These are phyloP conservation scores for Fusarium redolens DNA, from an alignment of 2,329 filamentous ascomycete genomes.

Conservation along the genomic window DNA sequence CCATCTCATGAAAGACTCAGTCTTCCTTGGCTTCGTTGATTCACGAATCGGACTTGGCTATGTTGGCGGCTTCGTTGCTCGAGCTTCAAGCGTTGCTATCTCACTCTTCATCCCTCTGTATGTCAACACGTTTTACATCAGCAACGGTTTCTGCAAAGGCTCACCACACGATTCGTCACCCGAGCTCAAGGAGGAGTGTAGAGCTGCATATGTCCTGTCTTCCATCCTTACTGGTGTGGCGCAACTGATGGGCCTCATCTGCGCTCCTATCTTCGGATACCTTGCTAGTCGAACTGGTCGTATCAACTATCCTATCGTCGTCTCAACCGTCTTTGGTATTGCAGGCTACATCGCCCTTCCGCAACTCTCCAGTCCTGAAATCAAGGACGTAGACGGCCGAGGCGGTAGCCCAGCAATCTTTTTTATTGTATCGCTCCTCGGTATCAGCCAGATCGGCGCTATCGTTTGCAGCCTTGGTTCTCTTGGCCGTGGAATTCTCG, in stretches of 20 bases:
- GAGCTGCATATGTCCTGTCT: constrained; percentile 87
- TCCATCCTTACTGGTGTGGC: constrained; percentile 89
- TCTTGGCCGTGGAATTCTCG: constrained; percentile 82
- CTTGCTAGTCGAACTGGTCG: constrained; percentile 75
- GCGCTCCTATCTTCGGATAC: constrained; percentile 88
- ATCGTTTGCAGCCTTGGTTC: constrained; percentile 96
- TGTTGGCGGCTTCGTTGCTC: constrained; percentile 91
- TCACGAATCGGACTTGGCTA: constrained; percentile 87
- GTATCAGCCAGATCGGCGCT: constrained; percentile 93
- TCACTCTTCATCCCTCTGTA: constrained; percentile 94
- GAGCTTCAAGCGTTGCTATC: constrained; percentile 94
- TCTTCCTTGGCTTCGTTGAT: constrained; percentile 79
- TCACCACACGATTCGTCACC: constrained; percentile 71
- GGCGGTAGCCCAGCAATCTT: constrained; percentile 78
- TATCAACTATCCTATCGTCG: constrained; percentile 79
- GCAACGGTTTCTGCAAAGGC: constrained; percentile 80
- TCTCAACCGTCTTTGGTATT: constrained; percentile 78
- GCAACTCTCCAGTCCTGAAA: constrained; percentile 80
- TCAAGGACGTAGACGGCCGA: constrained; percentile 69
- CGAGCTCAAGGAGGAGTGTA: constrained; percentile 87
- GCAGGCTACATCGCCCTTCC: constrained; percentile 83
- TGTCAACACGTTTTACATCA: constrained; percentile 90
- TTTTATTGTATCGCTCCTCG: constrained; percentile 81
- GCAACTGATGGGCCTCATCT: constrained; percentile 85
- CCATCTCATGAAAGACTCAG: constrained; percentile 69